A percentile compares a stretch with the other conserved stretches of the same genome.
Evolutionary conservation across 1,139 yeast species (phyloP).

Genomic region (Torulaspora pretoriensis): DNA sequence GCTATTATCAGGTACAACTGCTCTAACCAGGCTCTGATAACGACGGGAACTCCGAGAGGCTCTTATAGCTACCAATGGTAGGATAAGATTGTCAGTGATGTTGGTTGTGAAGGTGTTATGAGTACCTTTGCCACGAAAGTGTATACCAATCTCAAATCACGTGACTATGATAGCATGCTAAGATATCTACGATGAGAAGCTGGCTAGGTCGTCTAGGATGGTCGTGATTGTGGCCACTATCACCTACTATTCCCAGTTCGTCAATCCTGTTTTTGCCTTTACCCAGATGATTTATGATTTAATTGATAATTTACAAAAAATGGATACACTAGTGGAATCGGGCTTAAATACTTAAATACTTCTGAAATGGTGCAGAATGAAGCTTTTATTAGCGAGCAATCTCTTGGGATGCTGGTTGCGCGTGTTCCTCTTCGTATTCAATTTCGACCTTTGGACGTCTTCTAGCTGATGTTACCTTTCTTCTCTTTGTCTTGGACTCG

Average conservation of each 20-base stretch:
- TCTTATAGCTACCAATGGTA: not conserved
- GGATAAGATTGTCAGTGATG: not conserved
- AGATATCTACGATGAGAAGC: too few species aligned
- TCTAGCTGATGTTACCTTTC: slow-evolving; percentile 41
- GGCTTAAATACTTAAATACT: slow-evolving; percentile 6
- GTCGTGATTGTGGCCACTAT: too few species aligned
- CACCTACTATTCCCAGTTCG: not conserved
- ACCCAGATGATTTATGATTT: not conserved
- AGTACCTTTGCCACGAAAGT: not conserved
- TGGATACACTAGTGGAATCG: not conserved
- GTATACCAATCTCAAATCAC: not conserved
- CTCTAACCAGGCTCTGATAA: not conserved
- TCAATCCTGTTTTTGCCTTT: not conserved
- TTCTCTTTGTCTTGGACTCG: slow-evolving; percentile 43
- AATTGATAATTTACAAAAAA: not conserved
- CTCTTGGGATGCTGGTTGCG: slow-evolving; percentile 31
- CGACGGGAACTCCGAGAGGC: not conserved
- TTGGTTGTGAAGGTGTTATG: not conserved
- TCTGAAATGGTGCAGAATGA: not conserved
- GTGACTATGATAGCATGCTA: not conserved
- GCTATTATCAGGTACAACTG: not conserved
- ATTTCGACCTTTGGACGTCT: slow-evolving; percentile 78
- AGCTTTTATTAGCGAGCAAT: slow-evolving; percentile 9
- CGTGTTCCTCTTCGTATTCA: slow-evolving; percentile 70
- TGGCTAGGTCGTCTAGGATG: too few species aligned